Evolutionary conservation across 2,329 filamentous ascomycete genomes (phyloP).

Genomic region (Nemania serpens): DNA sequence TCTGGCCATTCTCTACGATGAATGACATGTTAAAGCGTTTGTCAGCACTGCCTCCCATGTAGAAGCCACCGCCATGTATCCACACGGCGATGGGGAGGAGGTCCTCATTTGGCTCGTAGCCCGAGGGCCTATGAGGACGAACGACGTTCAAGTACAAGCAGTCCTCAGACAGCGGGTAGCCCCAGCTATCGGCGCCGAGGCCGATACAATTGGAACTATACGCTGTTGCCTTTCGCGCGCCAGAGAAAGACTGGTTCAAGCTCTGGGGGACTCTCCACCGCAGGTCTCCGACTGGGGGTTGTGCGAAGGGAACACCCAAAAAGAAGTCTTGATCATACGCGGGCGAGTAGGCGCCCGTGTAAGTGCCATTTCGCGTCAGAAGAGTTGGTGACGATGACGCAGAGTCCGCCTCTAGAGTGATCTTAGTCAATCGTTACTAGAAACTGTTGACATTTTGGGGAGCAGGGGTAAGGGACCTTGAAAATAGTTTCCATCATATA

Average conservation of each 20-base stretch:
- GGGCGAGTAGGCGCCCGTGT: neutral
- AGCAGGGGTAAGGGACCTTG: neutral
- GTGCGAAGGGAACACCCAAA: conserved; percentile 6
- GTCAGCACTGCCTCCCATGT: conserved; percentile 7
- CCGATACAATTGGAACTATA: conserved; percentile 1
- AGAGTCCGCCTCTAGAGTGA: neutral
- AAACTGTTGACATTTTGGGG: neutral
- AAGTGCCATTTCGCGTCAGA: conserved; percentile 5
- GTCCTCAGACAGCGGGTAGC: conserved; percentile 2
- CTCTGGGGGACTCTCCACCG: conserved; percentile 4
- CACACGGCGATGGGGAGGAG: conserved; percentile 1
- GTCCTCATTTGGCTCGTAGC: neutral
- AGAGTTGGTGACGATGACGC: neutral
- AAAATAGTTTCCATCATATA: conserved; percentile 7
- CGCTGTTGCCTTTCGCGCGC: neutral
- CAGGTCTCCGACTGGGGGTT: conserved; percentile 5
- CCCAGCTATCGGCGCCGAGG: conserved; percentile 9
- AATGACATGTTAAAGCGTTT: conserved; percentile 13
- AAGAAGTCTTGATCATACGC: conserved; percentile 14
- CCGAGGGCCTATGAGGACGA: conserved; percentile 3
- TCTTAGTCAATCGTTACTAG: neutral
- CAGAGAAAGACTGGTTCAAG: neutral
- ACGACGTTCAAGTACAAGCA: conserved; percentile 10
- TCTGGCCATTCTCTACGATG: conserved; percentile 8
- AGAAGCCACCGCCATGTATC: conserved; percentile 9